Base-by-base conservation (phyloP, 2,329 filamentous ascomycete genomes). In the Orbilia quercus region DNA sequence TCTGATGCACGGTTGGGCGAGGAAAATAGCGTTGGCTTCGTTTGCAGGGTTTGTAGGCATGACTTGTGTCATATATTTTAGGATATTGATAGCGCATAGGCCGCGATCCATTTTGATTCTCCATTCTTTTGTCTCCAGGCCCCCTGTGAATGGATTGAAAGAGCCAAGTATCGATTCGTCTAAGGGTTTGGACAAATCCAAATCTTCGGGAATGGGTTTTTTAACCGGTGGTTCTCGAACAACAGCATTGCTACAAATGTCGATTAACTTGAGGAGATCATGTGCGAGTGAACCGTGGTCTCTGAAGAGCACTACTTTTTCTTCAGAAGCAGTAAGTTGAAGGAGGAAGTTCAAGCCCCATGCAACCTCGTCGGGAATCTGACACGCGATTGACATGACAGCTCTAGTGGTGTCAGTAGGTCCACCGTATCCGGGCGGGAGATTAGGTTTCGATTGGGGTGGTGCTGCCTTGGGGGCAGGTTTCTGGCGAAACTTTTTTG, bases 31-130 rank as follows among this genome's bases (percentile, higher is more conserved):
- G 16, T 72, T 72, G 9, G 28, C 28, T 7, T 60, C 36, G 5
- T 54, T 59, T 12, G 31, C n/a, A 3, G 51, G 58, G 11, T 36
- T 31, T 0, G n/a, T 38, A 22, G 4, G 55, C 50, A 50, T 44
- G 23, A 12, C n/a, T n/a, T 9, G 36, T n/a, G 59, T 72, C 16
- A 72, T 18, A 22, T 65, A 65, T 16, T 59, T 51, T 9, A 72
- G 67, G 14, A 72, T 72, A 25, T 65, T 45, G 7, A 54, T 45
- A 11, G 59, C 67, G 9, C 65, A 12, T 1, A 72, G 36, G 5
- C 45, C 67, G 6, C 31, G 7, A n/a, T 72, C 59, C 16, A 72
- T 47, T 36, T 42, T 48, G 9, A 38, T 45, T 11, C 23, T 40
- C 59, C 58, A 59, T 9, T 58, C 42, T 28, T n/a, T 11, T n/a